A percentile compares a stretch with the other conserved stretches of the same genome.
Evolutionary conservation across 2,329 filamentous ascomycete genomes (phyloP).

Genomic region (Penicillium sp.): DNA sequence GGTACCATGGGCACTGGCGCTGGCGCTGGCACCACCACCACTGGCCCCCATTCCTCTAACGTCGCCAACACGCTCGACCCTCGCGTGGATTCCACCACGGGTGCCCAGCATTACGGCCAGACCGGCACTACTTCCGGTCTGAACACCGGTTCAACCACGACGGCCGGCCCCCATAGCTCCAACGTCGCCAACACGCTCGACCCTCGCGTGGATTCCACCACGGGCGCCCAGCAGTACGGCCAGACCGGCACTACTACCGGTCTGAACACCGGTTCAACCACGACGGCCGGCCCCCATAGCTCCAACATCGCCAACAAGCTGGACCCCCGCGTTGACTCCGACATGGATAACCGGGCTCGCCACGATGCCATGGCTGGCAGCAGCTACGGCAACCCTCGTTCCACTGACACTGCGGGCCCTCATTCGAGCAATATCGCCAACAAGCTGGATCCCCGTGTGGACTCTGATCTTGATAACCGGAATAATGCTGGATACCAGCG

Average conservation of each 20-base stretch:
- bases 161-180: background rate
- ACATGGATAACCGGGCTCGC: constrained; percentile 7
- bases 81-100: background rate
- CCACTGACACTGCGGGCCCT: background rate
- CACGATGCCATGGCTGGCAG: constrained; percentile 3
- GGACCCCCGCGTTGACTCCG: constrained; percentile 16
- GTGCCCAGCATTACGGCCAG: background rate
- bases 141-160: background rate
- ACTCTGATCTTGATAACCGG: background rate
- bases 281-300: background rate
- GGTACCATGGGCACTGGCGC: too few species aligned
- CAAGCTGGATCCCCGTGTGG: background rate
- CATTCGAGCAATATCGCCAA: background rate
- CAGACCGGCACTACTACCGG: background rate
- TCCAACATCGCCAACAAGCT: constrained; percentile 12
- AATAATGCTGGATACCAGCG: background rate
- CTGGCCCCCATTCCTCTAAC: background rate
- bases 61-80: background rate
- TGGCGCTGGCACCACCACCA: background rate
- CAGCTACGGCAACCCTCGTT: constrained; percentile 4
- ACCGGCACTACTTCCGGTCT: background rate
- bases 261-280: background rate
- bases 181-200: background rate
- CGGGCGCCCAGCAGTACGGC: background rate
- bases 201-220: background rate